Evolutionary conservation across 1,139 yeast species (phyloP), one percentile per base, ranked within the genome.

Genomic region (Candida glucosophila): DNA sequence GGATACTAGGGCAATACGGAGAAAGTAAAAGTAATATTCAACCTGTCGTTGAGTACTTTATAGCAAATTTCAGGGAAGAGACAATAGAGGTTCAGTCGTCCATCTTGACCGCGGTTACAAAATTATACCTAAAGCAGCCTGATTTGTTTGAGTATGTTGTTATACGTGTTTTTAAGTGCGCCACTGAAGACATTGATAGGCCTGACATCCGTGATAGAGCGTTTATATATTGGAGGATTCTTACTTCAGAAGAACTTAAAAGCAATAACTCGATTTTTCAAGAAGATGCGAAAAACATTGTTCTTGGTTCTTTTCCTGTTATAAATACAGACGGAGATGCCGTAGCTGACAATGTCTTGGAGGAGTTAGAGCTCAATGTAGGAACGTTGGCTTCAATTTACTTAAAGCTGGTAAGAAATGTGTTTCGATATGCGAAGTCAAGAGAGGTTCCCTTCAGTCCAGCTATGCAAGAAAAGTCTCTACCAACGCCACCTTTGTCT

Each of bases 131-230:
- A 15, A 58, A 67, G 23, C 46, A 57, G 17, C 85, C 88, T 0
- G 54, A 63, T 4, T 55, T 44, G 20, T 77, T 77, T 5, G 83
- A 80, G 40, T 44, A 55, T 2, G 43, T 77, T 12, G 72, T 85
- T 2, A 58, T 85, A 19, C 58, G 63, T 20, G 61, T 80, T 0
- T 55, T 86, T 30, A 77, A 74, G 44, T 56, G 67, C 55, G 82
- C 88, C 4, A 81, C 94, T 0, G 93, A 83, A 39, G 81, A 77
- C 12, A 61, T 67, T 0, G 77, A 77, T 36, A 66, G 60, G 40
- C 95, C 96, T 0, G 97, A 88, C 51, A 55, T 86, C 10, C 66
- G 96, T 35, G 94, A 83, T 38, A 56, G 95, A 23, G 95, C 92
- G 0, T 80, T 62, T 44, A 75, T 85, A 55, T 88, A 88, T 49